phyloP scores from a whole-genome alignment of 2,329 filamentous ascomycete species.

The Lojkania enalia region DNA sequence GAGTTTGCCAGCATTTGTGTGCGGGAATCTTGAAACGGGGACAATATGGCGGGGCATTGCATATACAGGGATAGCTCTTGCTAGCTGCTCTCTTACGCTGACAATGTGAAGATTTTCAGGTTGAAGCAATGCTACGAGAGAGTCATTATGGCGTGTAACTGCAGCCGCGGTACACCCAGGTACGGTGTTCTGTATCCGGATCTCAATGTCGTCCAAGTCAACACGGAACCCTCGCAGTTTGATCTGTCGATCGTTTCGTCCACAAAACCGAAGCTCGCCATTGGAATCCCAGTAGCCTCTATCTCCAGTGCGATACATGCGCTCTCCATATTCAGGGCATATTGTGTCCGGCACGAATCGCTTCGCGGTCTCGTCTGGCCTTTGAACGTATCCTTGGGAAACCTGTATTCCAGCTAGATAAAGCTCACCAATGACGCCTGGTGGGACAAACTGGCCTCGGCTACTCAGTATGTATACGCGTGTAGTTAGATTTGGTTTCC shows the following conservation, averaged over 20 bases:
- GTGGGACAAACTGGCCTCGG: constrained; percentile 31
- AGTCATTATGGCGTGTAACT: constrained; percentile 24
- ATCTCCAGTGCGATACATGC: constrained; percentile 52
- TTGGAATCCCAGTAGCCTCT: constrained; percentile 38
- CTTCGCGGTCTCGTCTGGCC: constrained; percentile 32
- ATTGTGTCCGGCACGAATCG: constrained; percentile 41
- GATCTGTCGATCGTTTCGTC: constrained; percentile 50
- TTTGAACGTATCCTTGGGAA: constrained; percentile 47
- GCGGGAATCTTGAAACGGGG: constrained; percentile 31
- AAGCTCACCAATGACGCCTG: constrained; percentile 48
- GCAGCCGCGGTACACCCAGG: constrained; percentile 22
- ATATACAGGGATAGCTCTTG: constrained; percentile 16
- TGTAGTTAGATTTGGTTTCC: constrained; percentile 41
- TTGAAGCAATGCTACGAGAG: constrained; percentile 35
- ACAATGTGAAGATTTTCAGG: constrained; percentile 17
- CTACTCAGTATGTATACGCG: constrained; percentile 50
- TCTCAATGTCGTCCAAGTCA: constrained; percentile 48
- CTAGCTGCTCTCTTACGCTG: constrained; percentile 6
- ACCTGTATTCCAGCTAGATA: constrained; percentile 51
- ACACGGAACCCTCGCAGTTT: constrained; percentile 46
- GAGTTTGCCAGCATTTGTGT: constrained; percentile 36
- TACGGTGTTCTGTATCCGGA: constrained; percentile 22
- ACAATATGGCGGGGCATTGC: constrained; percentile 30
- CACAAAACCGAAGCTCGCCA: constrained; percentile 45
- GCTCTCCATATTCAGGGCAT: constrained; percentile 16